phyloP scores from a whole-genome alignment of 371 early-diverging fungal genomes.

The Mortierella sp. region DNA sequence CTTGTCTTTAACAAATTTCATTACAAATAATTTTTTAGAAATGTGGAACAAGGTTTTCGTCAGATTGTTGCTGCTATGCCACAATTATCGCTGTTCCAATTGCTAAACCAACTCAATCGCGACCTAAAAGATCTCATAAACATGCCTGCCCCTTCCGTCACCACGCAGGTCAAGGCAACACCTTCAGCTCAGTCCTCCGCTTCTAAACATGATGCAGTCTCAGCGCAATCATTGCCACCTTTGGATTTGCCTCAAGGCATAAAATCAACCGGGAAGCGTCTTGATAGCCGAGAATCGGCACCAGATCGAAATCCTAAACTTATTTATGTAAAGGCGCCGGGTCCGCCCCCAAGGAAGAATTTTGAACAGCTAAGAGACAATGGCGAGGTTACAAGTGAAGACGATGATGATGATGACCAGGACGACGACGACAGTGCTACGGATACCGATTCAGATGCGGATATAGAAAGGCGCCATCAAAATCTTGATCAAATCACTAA shows the following conservation, averaged over 20 bases:
- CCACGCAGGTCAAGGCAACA: background rate
- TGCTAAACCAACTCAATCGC: slow-evolving; percentile 77
- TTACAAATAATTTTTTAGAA: slow-evolving; percentile 26
- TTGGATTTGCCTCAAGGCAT: too few species aligned
- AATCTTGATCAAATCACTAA: background rate
- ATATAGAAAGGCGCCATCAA: background rate
- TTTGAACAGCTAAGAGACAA: slow-evolving; percentile 26
- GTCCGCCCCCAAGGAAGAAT: background rate
- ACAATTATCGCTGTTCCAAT: slow-evolving; percentile 62
- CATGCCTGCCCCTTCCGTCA: slow-evolving; percentile 15
- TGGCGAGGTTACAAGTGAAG: slow-evolving; percentile 27
- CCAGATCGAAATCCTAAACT: slow-evolving; percentile 11
- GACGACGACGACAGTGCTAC: slow-evolving; percentile 34
- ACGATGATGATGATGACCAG: slow-evolving; percentile 22
- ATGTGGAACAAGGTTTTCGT: slow-evolving; percentile 65
- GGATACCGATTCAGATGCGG: slow-evolving; percentile 3
- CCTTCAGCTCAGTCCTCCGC: background rate
- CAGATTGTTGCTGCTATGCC: slow-evolving; percentile 57
- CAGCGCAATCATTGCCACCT: background rate
- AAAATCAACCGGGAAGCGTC: too few species aligned
- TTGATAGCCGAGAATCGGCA: background rate
- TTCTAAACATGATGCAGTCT: background rate
- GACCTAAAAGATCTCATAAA: slow-evolving; percentile 63
- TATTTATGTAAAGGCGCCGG: slow-evolving; percentile 22
- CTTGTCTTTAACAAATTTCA: background rate